Conservation (phyloP, 2,329 filamentous ascomycete genomes). For the Chaetomiaceae sp. region DNA sequence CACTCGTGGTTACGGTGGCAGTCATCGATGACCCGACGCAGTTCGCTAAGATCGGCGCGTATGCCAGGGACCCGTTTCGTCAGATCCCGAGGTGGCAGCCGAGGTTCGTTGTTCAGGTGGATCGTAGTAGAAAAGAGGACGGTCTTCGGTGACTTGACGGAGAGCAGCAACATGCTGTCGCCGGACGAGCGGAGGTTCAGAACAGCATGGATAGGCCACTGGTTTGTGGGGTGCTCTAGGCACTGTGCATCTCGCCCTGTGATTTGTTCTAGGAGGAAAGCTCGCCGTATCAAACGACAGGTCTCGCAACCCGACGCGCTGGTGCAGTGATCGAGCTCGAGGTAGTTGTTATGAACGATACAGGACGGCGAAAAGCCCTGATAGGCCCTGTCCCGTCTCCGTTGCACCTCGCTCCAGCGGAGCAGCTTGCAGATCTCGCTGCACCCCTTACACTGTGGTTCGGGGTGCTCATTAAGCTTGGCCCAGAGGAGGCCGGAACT, state of each 20-base stretch:
- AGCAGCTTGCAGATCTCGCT: constrained; percentile 21
- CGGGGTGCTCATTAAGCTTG: constrained; percentile 18
- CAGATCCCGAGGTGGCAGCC: neutral
- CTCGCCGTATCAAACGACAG: constrained; percentile 24
- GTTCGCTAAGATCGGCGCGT: constrained; percentile 19
- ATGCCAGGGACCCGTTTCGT: constrained; percentile 10
- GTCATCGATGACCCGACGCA: constrained; percentile 21
- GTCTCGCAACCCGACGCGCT: constrained; percentile 21
- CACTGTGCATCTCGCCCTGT: constrained; percentile 20
- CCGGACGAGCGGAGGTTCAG: constrained; percentile 16
- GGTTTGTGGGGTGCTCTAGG: constrained; percentile 15
- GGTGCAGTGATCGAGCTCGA: constrained; percentile 24
- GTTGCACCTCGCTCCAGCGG: constrained; percentile 25
- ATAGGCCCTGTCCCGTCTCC: constrained; percentile 19
- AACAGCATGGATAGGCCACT: constrained; percentile 21
- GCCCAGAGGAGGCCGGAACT: constrained; percentile 13
- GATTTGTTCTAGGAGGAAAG: constrained; percentile 25
- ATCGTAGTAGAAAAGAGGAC: constrained; percentile 20
- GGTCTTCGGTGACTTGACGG: constrained; percentile 14
- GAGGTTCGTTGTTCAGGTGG: constrained; percentile 9
- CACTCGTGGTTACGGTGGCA: constrained; percentile 26
- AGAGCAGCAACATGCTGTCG: constrained; percentile 14
- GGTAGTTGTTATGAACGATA: constrained; percentile 23
- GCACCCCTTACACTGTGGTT: constrained; percentile 24
- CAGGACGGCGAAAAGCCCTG: constrained; percentile 19